phyloP scores from a whole-genome alignment of 2,329 filamentous ascomycete genomes.

The Ceratocystis diversiconidia region DNA sequence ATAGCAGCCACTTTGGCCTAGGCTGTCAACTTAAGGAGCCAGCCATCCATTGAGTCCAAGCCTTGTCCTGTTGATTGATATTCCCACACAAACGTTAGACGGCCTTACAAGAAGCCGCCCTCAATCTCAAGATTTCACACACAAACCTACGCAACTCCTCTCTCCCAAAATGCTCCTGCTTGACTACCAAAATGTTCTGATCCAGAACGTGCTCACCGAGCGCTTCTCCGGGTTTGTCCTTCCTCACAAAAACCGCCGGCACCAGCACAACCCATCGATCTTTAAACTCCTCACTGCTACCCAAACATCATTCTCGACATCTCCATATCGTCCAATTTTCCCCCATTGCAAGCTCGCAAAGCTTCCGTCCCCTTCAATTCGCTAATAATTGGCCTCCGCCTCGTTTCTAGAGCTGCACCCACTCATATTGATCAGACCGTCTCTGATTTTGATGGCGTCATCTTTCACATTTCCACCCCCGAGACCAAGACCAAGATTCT shows the following conservation, averaged over 20 bases:
- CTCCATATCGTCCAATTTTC: background rate
- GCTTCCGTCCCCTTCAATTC: background rate
- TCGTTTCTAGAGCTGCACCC: slow-evolving; percentile 48
- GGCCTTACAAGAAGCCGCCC: background rate
- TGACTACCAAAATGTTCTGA: slow-evolving; percentile 97
- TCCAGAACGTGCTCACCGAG: slow-evolving; percentile 90
- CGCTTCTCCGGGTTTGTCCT: slow-evolving; percentile 62
- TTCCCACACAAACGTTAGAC: background rate
- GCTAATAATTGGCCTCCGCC: background rate
- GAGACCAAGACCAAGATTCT: slow-evolving; percentile 88
- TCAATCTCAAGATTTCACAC: background rate
- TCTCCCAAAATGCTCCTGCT: slow-evolving; percentile 64
- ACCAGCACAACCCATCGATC: background rate
- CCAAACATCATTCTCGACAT: background rate
- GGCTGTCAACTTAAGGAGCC: slow-evolving; percentile 10
- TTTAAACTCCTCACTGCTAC: background rate
- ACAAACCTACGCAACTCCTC: background rate
- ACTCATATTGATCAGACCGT: slow-evolving; percentile 93
- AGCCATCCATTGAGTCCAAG: background rate
- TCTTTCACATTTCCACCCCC: slow-evolving; percentile 95
- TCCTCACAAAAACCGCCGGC: slow-evolving; percentile 23
- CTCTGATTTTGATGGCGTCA: slow-evolving; percentile 97
- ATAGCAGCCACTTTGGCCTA: slow-evolving; percentile 13
- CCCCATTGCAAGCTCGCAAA: background rate
- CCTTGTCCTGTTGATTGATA: slow-evolving; percentile 7